phyloP scores from a whole-genome alignment of 2,329 filamentous ascomycete species.

The Xylaria sp. region DNA sequence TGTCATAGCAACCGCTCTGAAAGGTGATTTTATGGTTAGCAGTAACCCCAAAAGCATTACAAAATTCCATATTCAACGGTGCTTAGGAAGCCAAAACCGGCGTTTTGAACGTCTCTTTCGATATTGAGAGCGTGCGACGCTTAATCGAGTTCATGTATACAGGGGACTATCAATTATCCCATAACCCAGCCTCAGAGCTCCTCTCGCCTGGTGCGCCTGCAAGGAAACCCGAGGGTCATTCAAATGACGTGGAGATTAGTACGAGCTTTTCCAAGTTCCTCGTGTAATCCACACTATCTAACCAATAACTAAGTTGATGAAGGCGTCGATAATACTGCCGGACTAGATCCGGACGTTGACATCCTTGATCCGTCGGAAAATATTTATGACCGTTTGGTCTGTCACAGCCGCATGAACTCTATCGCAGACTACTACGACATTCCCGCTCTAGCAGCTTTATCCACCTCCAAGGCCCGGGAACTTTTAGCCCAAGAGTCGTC shows the following conservation, averaged over 20 bases:
- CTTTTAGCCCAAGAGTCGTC: slow-evolving; percentile 13
- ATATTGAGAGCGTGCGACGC: slow-evolving; percentile 18
- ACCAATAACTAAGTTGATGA: not conserved
- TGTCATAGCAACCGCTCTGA: slow-evolving; percentile 20
- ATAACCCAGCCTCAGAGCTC: not conserved
- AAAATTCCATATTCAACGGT: not conserved
- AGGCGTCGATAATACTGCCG: not conserved
- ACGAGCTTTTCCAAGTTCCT: not conserved
- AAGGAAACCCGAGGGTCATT: too few species aligned
- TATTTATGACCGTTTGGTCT: slow-evolving; percentile 10
- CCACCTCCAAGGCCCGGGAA: not conserved
- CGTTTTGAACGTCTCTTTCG: slow-evolving; percentile 11
- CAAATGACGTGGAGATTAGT: not conserved
- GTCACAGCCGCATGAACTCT: slow-evolving; percentile 21
- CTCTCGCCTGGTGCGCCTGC: not conserved
- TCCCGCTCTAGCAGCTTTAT: not conserved
- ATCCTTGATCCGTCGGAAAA: not conserved
- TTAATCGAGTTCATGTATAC: slow-evolving; percentile 25
- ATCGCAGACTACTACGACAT: slow-evolving; percentile 30
- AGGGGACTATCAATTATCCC: slow-evolving; percentile 12
- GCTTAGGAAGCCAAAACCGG: slow-evolving; percentile 19
- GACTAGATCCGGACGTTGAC: not conserved
- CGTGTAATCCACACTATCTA: not conserved
- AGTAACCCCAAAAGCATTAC: not conserved
- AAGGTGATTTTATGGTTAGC: slow-evolving; percentile 18